Conservation (phyloP, 2,329 filamentous ascomycete species). For the Orbilia blumenaviensis region DNA sequence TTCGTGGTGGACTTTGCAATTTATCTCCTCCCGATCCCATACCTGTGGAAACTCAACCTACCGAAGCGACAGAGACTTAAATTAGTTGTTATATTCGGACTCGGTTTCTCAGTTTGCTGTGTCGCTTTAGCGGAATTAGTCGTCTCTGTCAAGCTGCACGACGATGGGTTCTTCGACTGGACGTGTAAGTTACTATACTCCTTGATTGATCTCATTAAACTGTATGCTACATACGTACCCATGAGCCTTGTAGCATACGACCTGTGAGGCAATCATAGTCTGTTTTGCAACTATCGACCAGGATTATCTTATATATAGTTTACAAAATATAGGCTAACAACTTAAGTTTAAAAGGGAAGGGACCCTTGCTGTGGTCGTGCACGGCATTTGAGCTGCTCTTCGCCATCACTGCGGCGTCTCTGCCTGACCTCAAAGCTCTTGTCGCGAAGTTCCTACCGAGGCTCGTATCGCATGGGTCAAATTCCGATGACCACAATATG, state of each 20-base stretch:
- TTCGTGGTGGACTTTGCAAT: conserved; percentile 26
- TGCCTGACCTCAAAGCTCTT: conserved; percentile 17
- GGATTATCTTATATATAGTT: too few relatives aligned
- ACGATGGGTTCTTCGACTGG: conserved; percentile 28
- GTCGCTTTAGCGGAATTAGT: conserved; percentile 6
- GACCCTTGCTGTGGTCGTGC: conserved; percentile 22
- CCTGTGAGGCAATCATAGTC: too few relatives aligned
- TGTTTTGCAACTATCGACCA: too few relatives aligned
- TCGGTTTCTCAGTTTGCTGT: conserved; percentile 32
- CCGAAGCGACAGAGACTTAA: conserved; percentile 23
- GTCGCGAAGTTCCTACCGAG: conserved; percentile 10
- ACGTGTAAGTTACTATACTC: background rate
- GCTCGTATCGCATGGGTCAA: conserved; percentile 2
- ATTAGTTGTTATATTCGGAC: conserved; percentile 36
- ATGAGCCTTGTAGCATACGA: too few relatives aligned
- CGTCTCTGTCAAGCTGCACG: conserved; percentile 7
- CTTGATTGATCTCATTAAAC: background rate
- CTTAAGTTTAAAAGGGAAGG: conserved; percentile 8
- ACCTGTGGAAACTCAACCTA: conserved; percentile 33
- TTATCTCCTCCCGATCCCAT: conserved; percentile 31
- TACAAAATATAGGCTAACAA: too few relatives aligned
- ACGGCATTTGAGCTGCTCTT: conserved; percentile 21
- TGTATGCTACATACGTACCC: background rate
- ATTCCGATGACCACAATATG: background rate
- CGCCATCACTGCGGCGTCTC: conserved; percentile 23